A percentile compares a stretch with the other conserved stretches of the same genome.
Conservation (phyloP, 1,284 basidiomycete species). For the Heterobasidion occidentale region DNA sequence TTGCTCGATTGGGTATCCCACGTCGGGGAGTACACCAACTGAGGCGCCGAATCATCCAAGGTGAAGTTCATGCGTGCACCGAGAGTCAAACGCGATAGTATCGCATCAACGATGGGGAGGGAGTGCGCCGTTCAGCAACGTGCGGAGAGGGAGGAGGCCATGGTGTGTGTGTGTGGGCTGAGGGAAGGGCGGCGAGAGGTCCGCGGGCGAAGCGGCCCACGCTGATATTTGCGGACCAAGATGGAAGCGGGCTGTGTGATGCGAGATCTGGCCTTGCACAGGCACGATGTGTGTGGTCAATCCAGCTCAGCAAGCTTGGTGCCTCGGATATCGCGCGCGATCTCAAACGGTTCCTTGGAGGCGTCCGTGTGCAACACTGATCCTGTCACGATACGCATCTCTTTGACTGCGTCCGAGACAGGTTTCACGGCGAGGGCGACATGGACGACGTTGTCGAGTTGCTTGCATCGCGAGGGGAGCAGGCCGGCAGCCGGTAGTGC, state of each 20-base stretch:
- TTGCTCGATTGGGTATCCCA: slow-evolving; percentile 1
- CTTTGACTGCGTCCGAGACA: no score
- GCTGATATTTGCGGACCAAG: neutral
- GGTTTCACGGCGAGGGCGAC: no score
- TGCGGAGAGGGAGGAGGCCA: neutral
- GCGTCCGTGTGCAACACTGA: no score
- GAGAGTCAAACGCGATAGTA: neutral
- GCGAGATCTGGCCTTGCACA: neutral
- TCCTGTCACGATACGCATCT: no score
- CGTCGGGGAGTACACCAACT: neutral
- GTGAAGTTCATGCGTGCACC: slow-evolving; percentile 3
- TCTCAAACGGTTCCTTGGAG: no score
- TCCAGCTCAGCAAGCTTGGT: no score
- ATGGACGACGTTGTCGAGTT: no score
- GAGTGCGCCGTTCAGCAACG: neutral
- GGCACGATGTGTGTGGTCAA: no score
- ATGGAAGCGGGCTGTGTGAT: neutral
- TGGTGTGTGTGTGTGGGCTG: neutral
- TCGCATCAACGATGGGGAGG: neutral
- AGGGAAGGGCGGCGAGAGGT: neutral
- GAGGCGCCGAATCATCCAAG: neutral
- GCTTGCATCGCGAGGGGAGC: no score
- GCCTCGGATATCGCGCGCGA: no score
- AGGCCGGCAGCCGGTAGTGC: no score
- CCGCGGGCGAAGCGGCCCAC: neutral